Conservation (phyloP, 805 yeast species). For the Candida namnaoensis region DNA sequence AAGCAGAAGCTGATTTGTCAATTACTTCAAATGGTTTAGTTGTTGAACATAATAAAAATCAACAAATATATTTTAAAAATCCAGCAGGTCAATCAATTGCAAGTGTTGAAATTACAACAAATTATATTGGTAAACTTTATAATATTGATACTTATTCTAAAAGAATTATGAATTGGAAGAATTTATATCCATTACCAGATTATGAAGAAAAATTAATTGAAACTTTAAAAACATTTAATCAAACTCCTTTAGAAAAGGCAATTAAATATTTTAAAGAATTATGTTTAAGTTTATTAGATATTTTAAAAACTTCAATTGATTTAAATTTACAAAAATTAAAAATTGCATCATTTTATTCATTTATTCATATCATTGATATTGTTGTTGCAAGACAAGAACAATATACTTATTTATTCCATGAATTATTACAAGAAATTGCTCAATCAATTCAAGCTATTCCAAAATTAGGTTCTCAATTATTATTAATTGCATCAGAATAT, state of each 20-base stretch:
- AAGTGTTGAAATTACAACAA: constrained; percentile 44
- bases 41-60: constrained; percentile 36
- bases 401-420: constrained; percentile 46
- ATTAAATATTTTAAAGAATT: constrained; percentile 55
- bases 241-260: constrained; percentile 42
- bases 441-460: constrained; percentile 25
- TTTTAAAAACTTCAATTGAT: constrained; percentile 19
- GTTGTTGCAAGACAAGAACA: constrained; percentile 60
- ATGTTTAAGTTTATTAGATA: constrained; percentile 28
- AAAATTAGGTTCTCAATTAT: constrained; percentile 39
- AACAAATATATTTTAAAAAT: constrained; percentile 34
- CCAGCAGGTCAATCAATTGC: constrained; percentile 28
- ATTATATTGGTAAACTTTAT: constrained; percentile 60
- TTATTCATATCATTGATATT: constrained; percentile 53
- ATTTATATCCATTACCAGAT: constrained; percentile 23
- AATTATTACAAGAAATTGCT: constrained; percentile 28
- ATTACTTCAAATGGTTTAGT: constrained; percentile 39
- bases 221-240: constrained; percentile 40
- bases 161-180: constrained; percentile 44
- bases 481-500: constrained; percentile 35
- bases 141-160: constrained; percentile 51
- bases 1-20: constrained; percentile 49
- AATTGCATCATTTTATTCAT: constrained; percentile 39
- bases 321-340: constrained; percentile 17
- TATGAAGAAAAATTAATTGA: constrained; percentile 38